Evolutionary conservation across 2,329 filamentous ascomycete genomes (phyloP).

Genomic region (Fusarium nanum): DNA sequence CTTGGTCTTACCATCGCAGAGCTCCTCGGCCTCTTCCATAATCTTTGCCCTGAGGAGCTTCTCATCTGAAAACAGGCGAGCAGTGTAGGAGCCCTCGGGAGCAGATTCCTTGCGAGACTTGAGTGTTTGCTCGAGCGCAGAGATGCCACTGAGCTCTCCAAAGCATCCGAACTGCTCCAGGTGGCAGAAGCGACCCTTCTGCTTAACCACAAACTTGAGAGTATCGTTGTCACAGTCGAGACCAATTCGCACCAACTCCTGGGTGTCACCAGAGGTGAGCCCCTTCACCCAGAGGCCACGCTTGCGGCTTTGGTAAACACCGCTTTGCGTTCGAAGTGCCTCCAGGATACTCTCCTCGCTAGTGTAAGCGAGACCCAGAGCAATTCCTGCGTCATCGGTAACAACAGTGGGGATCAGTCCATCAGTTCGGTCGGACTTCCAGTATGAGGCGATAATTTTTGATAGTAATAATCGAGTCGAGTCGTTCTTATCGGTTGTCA

Average conservation of each 20-base stretch:
- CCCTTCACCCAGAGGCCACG: conserved; percentile 97
- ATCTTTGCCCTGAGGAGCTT: conserved; percentile 94
- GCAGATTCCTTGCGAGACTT: conserved; percentile 83
- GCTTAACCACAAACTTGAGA: conserved; percentile 87
- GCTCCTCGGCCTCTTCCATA: conserved; percentile 96
- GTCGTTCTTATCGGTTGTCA: conserved; percentile 76
- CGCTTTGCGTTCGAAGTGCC: conserved; percentile 79
- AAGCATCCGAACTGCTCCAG: conserved; percentile 93
- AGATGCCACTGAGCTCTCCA: conserved; percentile 82
- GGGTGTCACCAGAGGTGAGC: conserved; percentile 91
- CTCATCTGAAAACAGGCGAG: conserved; percentile 89
- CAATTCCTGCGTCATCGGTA: conserved; percentile 85
- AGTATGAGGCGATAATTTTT: conserved; percentile 77
- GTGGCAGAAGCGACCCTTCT: conserved; percentile 95
- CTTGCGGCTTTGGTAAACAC: conserved; percentile 97
- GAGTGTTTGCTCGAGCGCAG: conserved; percentile 88
- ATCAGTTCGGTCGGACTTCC: conserved; percentile 84
- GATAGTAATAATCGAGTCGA: conserved; percentile 68
- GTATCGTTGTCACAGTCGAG: conserved; percentile 96
- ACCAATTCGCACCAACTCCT: conserved; percentile 85
- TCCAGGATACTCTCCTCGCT: conserved; percentile 90
- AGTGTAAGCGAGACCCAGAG: conserved; percentile 93
- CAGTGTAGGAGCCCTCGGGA: conserved; percentile 91
- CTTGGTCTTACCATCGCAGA: conserved; percentile 85
- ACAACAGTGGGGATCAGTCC: conserved; percentile 90